These are phyloP conservation scores for Monilinia polystroma DNA, from an alignment of 2,329 filamentous ascomycete genomes.

Conservation along the genomic window DNA sequence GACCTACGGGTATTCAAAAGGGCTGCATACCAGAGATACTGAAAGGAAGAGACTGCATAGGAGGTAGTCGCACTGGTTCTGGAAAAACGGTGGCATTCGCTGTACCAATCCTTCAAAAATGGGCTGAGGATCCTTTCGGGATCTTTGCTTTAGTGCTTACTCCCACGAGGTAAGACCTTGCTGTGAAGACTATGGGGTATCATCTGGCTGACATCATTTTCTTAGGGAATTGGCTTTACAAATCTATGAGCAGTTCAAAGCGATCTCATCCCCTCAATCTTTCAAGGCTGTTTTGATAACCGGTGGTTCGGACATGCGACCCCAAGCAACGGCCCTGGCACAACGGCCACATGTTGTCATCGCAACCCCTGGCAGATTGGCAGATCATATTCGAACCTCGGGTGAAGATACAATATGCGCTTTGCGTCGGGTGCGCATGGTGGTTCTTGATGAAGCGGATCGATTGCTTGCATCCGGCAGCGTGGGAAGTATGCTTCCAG, in stretches of 20 bases:
- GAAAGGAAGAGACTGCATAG: constrained; percentile 89
- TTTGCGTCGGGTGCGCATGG: constrained; percentile 73
- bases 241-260: constrained; percentile 94
- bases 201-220: constrained; percentile 27
- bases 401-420: constrained; percentile 88
- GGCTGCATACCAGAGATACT: constrained; percentile 91
- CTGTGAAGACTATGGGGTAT: not conserved
- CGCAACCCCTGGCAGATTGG: constrained; percentile 87
- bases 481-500: constrained; percentile 24
- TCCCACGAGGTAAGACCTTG: constrained; percentile 63
- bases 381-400: constrained; percentile 89
- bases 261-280: constrained; percentile 82
- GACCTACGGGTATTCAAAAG: constrained; percentile 89
- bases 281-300: constrained; percentile 89
- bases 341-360: constrained; percentile 88
- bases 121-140: constrained; percentile 86
- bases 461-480: constrained; percentile 71
- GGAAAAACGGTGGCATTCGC: constrained; percentile 97
- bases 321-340: constrained; percentile 81
- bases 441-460: constrained; percentile 96
- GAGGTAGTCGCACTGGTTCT: constrained; percentile 89
- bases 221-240: constrained; percentile 83
- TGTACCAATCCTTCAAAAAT: constrained; percentile 89
- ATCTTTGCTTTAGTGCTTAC: constrained; percentile 90
- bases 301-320: constrained; percentile 87